phyloP scores from a whole-genome alignment of 805 yeast genomes.

The Candida sonorensis region DNA sequence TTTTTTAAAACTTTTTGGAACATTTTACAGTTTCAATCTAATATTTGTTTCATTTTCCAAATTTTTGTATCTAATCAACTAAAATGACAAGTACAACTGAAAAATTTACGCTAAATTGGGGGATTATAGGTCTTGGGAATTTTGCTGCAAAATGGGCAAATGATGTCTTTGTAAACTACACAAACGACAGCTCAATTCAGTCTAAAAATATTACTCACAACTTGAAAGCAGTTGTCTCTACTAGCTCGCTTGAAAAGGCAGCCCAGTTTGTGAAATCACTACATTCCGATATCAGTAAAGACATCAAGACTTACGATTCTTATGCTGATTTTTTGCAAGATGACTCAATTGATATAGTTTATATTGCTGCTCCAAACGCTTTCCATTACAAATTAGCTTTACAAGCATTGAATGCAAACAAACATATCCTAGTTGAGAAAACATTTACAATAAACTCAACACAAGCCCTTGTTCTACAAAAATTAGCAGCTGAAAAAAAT shows the following conservation, averaged over 20 bases:
- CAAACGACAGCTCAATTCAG: constrained; percentile 8
- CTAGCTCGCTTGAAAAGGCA: constrained; percentile 26
- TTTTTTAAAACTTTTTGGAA: too few relatives aligned
- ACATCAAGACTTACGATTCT: constrained; percentile 6
- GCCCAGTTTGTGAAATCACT: constrained; percentile 6
- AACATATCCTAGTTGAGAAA: constrained; percentile 47
- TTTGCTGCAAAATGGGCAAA: constrained; percentile 36
- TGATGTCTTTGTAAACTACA: constrained; percentile 26
- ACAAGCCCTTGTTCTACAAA: constrained; percentile 36
- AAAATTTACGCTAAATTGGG: constrained; percentile 30
- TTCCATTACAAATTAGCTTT: constrained; percentile 39
- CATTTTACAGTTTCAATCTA: too few relatives aligned
- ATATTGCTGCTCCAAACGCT: constrained; percentile 48
- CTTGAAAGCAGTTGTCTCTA: constrained; percentile 34
- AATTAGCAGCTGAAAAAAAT: constrained; percentile 35
- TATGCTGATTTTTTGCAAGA: constrained; percentile 38
- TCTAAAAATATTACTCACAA: constrained; percentile 26
- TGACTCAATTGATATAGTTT: constrained; percentile 36
- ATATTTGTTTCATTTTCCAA: too few relatives aligned
- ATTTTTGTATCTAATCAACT: too few relatives aligned
- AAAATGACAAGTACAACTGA: not conserved
- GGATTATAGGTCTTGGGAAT: constrained; percentile 42
- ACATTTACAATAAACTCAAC: constrained; percentile 43
- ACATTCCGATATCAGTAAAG: constrained; percentile 4
- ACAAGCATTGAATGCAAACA: constrained; percentile 36